Conservation (phyloP, 2,329 filamentous ascomycete species). For the Fonsecaea monophora region DNA sequence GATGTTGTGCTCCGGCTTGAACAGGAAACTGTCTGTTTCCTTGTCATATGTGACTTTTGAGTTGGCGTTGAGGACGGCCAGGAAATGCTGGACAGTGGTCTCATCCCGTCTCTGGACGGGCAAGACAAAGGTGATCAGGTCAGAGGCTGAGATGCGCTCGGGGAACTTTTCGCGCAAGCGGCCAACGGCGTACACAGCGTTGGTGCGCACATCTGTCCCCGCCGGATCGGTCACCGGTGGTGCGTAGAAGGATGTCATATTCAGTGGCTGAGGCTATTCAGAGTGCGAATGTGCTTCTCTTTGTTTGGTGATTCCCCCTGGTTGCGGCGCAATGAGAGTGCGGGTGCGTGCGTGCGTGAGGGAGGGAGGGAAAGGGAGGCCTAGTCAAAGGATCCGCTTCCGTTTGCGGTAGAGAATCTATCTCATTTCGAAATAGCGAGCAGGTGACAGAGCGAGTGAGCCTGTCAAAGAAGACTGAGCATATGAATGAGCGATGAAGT, state of each 20-base stretch:
- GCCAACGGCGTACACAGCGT: constrained; percentile 85
- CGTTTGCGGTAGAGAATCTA: constrained; percentile 25
- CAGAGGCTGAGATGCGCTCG: constrained; percentile 78
- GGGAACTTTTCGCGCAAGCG: constrained; percentile 78
- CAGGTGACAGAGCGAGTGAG: not conserved
- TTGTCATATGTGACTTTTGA: constrained; percentile 67
- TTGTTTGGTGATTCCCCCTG: not conserved
- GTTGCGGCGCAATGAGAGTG: constrained; percentile 2
- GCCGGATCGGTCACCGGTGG: constrained; percentile 57
- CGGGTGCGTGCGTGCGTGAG: no score
- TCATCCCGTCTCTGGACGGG: constrained; percentile 30
- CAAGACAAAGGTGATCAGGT: constrained; percentile 35
- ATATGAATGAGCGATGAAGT: not conserved
- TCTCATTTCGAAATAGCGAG: constrained; percentile 16
- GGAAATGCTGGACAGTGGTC: constrained; percentile 30
- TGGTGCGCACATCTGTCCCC: constrained; percentile 81
- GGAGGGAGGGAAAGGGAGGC: constrained; percentile 12
- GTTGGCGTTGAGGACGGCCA: constrained; percentile 42
- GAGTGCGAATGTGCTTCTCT: not conserved
- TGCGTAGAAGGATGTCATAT: constrained; percentile 56
- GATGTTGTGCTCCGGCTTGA: constrained; percentile 84
- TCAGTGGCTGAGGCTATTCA: not conserved
- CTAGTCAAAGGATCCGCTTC: constrained; percentile 34
- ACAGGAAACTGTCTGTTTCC: constrained; percentile 73
- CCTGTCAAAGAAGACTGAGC: not conserved